Base-by-base conservation (phyloP, 176 grass and related monocot genomes). In the Tillandsia leiboldiana region DNA sequence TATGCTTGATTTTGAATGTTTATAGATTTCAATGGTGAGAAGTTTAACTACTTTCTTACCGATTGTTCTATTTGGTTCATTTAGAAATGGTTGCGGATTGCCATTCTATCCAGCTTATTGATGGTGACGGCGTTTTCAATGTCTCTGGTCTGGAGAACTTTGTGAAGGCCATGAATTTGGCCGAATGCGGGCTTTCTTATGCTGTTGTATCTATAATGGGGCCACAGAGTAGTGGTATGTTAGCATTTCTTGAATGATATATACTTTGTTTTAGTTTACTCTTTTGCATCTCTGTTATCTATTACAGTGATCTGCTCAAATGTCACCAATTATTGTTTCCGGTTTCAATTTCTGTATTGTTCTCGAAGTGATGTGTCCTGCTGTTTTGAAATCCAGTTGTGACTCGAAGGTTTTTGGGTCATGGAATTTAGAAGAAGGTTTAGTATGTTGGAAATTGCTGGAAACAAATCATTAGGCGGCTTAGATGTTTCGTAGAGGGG, bases 201-300 rank as follows among this genome's bases (percentile, higher is more conserved):
- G 89, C 94, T 12, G 89, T 97, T 78, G 94, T 92, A 48, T 97
- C 94, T 58, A 92, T 97, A 79, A 97, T 97, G 94, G 94, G 94
- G 2, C 93, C 94, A 10, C 94, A 97, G 57, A 97, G 94, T 80
- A 97, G 94, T 75, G 94, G 94, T 97, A 92, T 84, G 82, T 73
- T 66, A 68, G 52, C 64, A 18, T 9, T 9, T 42, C 1, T 65
- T 10, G 14, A 65, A 3, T 50, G 64, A 26, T 54, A 14, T 66
- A 26, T 59, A 49, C 29, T 72, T 65, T 62, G 33, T 15, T 51
- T 51, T 53, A 10, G n/a, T 59, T 12, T 56, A 8, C 70, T 53
- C 22, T 76, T 49, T 11, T 56, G 52, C 22, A 67, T 64, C 20
- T 63, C 48, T 59, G 14, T 12, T 75, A 59, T 72, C 42, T 49